Evolutionary conservation across 805 yeast species (phyloP).

Genomic region (Zygotorulaspora florentina): DNA sequence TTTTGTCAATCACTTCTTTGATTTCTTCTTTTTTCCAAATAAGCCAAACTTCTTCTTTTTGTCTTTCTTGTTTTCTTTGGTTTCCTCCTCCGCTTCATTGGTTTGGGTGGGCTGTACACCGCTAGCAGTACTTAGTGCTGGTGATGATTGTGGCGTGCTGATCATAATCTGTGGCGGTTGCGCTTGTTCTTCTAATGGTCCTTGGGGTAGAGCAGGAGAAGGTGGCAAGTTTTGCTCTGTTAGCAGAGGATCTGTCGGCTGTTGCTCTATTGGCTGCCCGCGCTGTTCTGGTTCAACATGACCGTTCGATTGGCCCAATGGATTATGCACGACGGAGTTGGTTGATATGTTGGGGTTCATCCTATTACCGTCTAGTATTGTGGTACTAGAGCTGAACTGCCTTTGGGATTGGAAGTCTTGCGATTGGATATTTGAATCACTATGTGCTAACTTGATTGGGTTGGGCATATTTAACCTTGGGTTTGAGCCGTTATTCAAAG

Average conservation of each 20-base stretch:
- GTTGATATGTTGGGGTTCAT: conserved; percentile 22
- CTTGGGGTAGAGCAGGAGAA: neutral
- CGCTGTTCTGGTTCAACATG: neutral
- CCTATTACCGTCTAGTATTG: conserved; percentile 12
- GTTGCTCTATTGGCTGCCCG: neutral
- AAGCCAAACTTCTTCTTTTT: conserved; percentile 33
- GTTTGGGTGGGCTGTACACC: conserved; percentile 6
- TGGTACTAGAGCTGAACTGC: conserved; percentile 25
- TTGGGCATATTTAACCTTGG: conserved; percentile 15
- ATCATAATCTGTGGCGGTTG: conserved; percentile 17
- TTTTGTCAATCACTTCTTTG: conserved; percentile 14
- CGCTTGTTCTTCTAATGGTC: conserved; percentile 7
- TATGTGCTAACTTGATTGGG: conserved; percentile 8
- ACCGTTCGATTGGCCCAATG: conserved; percentile 9
- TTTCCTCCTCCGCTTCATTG: conserved; percentile 5
- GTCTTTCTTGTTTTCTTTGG: conserved; percentile 20
- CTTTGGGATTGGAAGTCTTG: conserved; percentile 17
- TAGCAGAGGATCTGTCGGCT: neutral
- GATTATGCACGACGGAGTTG: conserved; percentile 24
- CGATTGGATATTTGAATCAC: conserved; percentile 7
- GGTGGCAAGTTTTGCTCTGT: neutral
- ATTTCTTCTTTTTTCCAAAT: conserved; percentile 27
- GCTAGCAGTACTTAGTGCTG: conserved; percentile 9
- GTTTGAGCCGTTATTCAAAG: conserved; percentile 5
- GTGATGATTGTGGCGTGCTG: conserved; percentile 12